Evolutionary conservation across 805 yeast species (phyloP), one percentile per base, ranked within the genome.

Genomic region (Wickerhamiella kurtzmanii): DNA sequence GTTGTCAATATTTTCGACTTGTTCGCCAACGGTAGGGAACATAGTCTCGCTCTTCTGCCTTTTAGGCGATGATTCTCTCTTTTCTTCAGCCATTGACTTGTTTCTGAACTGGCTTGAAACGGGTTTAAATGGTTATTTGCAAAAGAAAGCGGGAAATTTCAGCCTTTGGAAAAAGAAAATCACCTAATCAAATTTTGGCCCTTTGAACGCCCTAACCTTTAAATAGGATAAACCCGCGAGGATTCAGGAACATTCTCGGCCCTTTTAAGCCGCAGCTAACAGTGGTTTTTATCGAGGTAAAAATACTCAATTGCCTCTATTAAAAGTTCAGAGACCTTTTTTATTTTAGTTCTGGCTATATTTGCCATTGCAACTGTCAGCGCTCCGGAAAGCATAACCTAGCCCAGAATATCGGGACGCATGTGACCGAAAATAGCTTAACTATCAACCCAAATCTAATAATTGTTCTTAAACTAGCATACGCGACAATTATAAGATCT

Each of bases 1-100:
- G 11, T 79, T 67, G 36, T 70, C 72, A 54, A 79, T 77, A 47
- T 76, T 35, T 42, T 55, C 48, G 17, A 53, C 60, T 37, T 56
- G 60, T 40, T 56, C 48, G 25, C 57, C 60, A n/a, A 55, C 56
- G 16, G 57, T 49, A 8, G 55, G 50, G 43, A 55, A 55, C 46
- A 55, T 44, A 21, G 52, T 48, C 35, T 51, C 52, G 13, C 37
- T 25, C 9, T 11, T 6, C 11, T 25, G 32, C 32, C 35, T 13
- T 37, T 36, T 4, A 37, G 13, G 35, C 42, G 42, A 13, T 11
- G 48, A n/a, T 46, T 46, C 19, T 46, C 32, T 25, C 32, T 25
- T 25, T 6, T 25, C 32, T 25, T 25, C 32, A 25, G 11, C 32
- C 32, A 25, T 37, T 37, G 13, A 32, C 36, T 32, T 32, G 13